Conservation (phyloP, 2,329 filamentous ascomycete species). For the Stemphylium vesicarium region DNA sequence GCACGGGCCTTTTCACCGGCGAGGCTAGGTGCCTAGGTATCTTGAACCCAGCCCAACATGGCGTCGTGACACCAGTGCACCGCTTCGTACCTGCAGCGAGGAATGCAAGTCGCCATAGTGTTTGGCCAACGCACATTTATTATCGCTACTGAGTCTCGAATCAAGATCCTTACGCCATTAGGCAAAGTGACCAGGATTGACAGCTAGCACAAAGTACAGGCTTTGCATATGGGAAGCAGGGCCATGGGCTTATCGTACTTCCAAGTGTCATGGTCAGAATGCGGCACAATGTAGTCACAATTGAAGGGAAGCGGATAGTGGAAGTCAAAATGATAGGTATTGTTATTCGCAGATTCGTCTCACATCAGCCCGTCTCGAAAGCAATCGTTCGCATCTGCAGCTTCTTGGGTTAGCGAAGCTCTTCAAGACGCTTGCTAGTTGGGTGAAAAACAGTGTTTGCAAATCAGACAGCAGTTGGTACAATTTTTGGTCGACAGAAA, state of each 20-base stretch:
- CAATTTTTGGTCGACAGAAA: slow-evolving; percentile 72
- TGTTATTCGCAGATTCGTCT: neutral
- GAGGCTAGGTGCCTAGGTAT: neutral
- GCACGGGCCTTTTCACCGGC: neutral
- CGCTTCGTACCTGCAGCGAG: slow-evolving; percentile 7
- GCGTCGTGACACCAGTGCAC: slow-evolving; percentile 10
- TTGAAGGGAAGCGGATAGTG: neutral
- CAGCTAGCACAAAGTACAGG: neutral
- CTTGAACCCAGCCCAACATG: slow-evolving; percentile 1
- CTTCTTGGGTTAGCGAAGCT: slow-evolving; percentile 12
- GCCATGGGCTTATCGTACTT: neutral
- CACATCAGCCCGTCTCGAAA: too few species aligned
- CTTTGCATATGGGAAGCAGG: neutral
- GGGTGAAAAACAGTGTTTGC: slow-evolving; percentile 1
- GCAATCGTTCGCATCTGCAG: neutral
- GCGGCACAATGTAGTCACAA: neutral
- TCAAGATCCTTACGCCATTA: slow-evolving; percentile 1
- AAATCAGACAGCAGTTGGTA: slow-evolving; percentile 83
- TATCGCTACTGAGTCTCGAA: neutral
- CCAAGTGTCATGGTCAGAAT: neutral
- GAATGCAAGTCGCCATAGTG: neutral
- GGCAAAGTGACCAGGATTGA: neutral
- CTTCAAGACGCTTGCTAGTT: neutral
- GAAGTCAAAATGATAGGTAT: neutral
- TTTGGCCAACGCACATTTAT: neutral